Evolutionary conservation across 257 asterid genomes (phyloP).

Genomic region (Buddleja alternifolia): DNA sequence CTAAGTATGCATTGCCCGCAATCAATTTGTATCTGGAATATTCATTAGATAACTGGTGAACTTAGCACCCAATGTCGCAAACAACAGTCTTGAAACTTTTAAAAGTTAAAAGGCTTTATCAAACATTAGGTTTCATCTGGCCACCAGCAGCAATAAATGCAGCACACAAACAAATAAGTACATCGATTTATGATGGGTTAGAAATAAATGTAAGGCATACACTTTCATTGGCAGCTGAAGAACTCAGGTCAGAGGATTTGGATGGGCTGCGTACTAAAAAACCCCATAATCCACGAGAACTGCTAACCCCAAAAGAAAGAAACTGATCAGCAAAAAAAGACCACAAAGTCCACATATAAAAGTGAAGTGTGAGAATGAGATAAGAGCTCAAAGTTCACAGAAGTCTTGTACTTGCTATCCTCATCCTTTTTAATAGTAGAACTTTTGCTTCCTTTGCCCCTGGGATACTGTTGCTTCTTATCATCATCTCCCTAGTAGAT

Average conservation of each 20-base stretch:
- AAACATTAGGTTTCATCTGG: not conserved
- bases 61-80: constrained; percentile 26
- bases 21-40: not conserved
- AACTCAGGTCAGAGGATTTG: constrained; percentile 51
- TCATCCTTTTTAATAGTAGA: constrained; percentile 45
- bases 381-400: constrained; percentile 14
- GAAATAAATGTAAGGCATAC: constrained; percentile 45
- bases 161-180: not conserved
- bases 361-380: not conserved
- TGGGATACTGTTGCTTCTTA: constrained; percentile 43
- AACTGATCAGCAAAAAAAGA: constrained; percentile 17
- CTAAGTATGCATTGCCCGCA: no score
- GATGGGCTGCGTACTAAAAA: constrained; percentile 49
- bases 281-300: constrained; percentile 77
- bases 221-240: constrained; percentile 46
- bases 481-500: constrained; percentile 60
- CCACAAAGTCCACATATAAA: constrained; percentile 8
- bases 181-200: constrained; percentile 16
- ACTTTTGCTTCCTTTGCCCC: constrained; percentile 40
- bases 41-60: constrained; percentile 15
- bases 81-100: constrained; percentile 17
- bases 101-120: constrained; percentile 19
- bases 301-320: constrained; percentile 43
- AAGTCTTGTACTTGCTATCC: constrained; percentile 54
- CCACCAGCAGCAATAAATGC: no score